Evolutionary conservation across 1,284 basidiomycete species (phyloP), one percentile per base, ranked within the genome.

Genomic region (Amylostereum areolatum): DNA sequence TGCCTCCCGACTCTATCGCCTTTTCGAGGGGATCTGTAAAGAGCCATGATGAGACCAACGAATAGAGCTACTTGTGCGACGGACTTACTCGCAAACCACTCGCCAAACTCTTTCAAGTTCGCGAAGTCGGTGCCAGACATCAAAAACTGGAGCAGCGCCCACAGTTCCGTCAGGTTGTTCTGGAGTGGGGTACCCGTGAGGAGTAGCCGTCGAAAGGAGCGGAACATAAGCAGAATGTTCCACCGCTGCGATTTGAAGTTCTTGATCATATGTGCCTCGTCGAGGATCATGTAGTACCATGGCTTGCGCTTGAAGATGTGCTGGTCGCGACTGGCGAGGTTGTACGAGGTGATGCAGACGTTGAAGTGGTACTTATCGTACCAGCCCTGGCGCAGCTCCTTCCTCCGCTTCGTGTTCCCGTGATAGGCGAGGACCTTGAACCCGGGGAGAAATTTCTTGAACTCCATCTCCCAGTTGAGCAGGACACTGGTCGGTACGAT

Each of bases 181-280:
- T 98, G 94, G 45, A 98, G 74, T 0, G 95, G 95, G 1, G 95
- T 98, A 1, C 94, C 94, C 0, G 94, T 98, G 46, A 98, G 71
- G 45, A 97, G 75, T 18, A 98, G 69, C 6, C 95, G 82, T 30
- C 92, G 82, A 60, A 91, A 89, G 3, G 93, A 92, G 46, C 92
- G 85, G 71, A 97, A 97, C 74, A 93, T 90, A n/a, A 97, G 75
- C 30, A 98, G 68, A 10, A 87, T 94, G 63, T 94, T 93, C 95
- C 95, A 97, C 43, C 95, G 81, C 66, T 97, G 93, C 1, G 89
- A 92, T 57, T 88, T 87, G 71, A 97, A 97, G 69, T 97, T 98
- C 72, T 97, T 97, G 82, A 98, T 97, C 82, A 97, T 96, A 63
- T 98, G 94, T 6, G 94, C 95, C 69, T 97, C 95, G 66, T 97